Evolutionary conservation across 164 flowering plant genomes (phyloP).

Genomic region (Santalum album): DNA sequence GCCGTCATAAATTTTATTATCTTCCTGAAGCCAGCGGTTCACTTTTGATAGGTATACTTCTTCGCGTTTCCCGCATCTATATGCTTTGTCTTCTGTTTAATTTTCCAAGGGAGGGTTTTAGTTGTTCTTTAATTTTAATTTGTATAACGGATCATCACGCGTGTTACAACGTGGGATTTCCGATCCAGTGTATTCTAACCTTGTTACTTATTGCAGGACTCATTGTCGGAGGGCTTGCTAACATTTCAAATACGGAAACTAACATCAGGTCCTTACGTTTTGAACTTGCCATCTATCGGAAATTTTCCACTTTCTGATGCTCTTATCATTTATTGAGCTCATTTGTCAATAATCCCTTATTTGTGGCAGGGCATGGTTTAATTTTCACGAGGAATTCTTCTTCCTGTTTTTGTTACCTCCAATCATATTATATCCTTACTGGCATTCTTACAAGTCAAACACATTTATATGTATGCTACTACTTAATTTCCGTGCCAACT

Average conservation of each 20-base stretch:
- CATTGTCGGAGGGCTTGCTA: slow-evolving; percentile 90
- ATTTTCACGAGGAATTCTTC: slow-evolving; percentile 96
- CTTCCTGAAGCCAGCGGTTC: slow-evolving; percentile 99
- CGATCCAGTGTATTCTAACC: no score
- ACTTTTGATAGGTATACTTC: slow-evolving; percentile 60
- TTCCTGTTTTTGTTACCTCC: slow-evolving; percentile 91
- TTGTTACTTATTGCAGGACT: slow-evolving; percentile 42
- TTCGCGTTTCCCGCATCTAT: background rate
- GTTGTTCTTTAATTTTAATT: no score
- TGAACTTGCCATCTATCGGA: background rate
- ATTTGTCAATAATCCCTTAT: background rate
- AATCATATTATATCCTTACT: slow-evolving; percentile 91
- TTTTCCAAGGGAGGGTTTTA: no score
- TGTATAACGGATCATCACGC: no score
- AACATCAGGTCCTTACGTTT: slow-evolving; percentile 53
- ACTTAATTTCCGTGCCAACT: slow-evolving; percentile 1
- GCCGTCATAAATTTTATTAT: slow-evolving; percentile 82
- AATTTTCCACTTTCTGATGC: no score
- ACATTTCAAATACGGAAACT: slow-evolving; percentile 77
- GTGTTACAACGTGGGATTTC: no score
- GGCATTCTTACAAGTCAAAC: background rate
- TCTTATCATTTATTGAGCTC: no score
- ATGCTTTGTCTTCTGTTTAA: background rate
- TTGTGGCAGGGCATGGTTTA: slow-evolving; percentile 78
- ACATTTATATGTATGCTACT: background rate